A percentile compares a stretch with the other conserved stretches of the same genome.
These are phyloP conservation scores for Panicum miliaceum DNA, from an alignment of 176 grass and related monocot species.

Conservation along the genomic window DNA sequence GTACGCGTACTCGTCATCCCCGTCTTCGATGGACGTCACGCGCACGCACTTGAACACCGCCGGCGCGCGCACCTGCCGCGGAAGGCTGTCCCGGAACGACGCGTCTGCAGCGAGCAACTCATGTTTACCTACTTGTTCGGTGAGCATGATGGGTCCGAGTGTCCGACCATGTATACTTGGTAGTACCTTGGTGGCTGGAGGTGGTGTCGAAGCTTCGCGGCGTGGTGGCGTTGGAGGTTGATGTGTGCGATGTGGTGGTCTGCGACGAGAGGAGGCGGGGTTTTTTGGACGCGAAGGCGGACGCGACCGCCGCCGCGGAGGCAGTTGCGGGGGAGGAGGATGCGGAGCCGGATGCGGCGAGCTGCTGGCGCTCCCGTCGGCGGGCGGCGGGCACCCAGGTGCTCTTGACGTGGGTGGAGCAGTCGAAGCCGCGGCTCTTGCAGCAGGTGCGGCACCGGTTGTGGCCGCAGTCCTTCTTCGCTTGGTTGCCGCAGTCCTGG, in stretches of 20 bases:
- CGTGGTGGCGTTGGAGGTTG: constrained; percentile 91
- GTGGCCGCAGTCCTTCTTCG: constrained; percentile 90
- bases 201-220: constrained; percentile 96
- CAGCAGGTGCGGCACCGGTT: constrained; percentile 86
- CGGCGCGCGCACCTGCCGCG: constrained; percentile 85
- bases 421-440: constrained; percentile 90
- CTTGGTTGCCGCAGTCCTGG: constrained; percentile 98
- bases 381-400: constrained; percentile 89
- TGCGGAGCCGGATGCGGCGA: constrained; percentile 29
- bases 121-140: too few species aligned
- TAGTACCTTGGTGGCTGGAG: constrained; percentile 93
- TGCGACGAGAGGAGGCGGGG: constrained; percentile 69
- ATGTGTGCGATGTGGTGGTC: constrained; percentile 73
- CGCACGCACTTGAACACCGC: constrained; percentile 97
- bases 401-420: constrained; percentile 92
- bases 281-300: constrained; percentile 56
- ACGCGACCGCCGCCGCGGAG: constrained; percentile 22
- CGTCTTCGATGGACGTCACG: constrained; percentile 85
- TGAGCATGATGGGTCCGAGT: too few species aligned
- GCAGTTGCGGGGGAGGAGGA: constrained; percentile 38
- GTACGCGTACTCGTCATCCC: constrained; percentile 91
- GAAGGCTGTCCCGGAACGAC: constrained; percentile 64
- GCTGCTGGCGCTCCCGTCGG: constrained; percentile 76
- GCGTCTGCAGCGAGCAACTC: constrained; percentile 43
- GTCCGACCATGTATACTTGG: too few species aligned